Conservation (phyloP, 192 early-diverging fungal genomes). For the Entomortierella parvispora region DNA sequence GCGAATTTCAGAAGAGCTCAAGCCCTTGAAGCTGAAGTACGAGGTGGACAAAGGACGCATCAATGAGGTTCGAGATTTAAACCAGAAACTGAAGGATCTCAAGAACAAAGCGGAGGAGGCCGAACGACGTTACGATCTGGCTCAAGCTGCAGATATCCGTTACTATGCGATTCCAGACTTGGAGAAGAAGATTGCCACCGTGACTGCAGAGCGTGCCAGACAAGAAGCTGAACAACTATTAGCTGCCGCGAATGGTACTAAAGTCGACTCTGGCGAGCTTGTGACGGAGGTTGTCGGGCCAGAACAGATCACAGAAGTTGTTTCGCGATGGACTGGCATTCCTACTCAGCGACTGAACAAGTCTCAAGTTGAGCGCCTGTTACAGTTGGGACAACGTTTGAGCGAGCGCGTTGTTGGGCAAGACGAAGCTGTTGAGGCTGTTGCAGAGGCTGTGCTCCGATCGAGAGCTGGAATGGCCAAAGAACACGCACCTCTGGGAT, state of each 20-base stretch:
- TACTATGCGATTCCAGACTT: constrained; percentile 95
- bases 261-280: constrained; percentile 56
- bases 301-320: constrained; percentile 94
- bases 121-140: constrained; percentile 82
- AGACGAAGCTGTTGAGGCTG: constrained; percentile 88
- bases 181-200: constrained; percentile 74
- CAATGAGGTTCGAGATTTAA: constrained; percentile 87
- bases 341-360: constrained; percentile 90
- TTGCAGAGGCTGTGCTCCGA: constrained; percentile 90
- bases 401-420: constrained; percentile 93
- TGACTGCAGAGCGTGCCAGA: constrained; percentile 73
- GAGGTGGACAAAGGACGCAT: constrained; percentile 87
- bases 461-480: constrained; percentile 91
- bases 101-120: constrained; percentile 90
- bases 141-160: constrained; percentile 90
- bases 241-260: constrained; percentile 51
- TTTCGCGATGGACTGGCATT: constrained; percentile 96
- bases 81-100: constrained; percentile 89
- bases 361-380: constrained; percentile 85
- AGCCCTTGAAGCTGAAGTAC: constrained; percentile 88
- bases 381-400: constrained; percentile 81
- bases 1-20: constrained; percentile 84
- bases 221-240: constrained; percentile 70
- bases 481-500: constrained; percentile 83
- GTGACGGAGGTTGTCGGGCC: constrained; percentile 89